Conservation (phyloP, 2,329 filamentous ascomycete genomes). For the Aspergillus sp. region DNA sequence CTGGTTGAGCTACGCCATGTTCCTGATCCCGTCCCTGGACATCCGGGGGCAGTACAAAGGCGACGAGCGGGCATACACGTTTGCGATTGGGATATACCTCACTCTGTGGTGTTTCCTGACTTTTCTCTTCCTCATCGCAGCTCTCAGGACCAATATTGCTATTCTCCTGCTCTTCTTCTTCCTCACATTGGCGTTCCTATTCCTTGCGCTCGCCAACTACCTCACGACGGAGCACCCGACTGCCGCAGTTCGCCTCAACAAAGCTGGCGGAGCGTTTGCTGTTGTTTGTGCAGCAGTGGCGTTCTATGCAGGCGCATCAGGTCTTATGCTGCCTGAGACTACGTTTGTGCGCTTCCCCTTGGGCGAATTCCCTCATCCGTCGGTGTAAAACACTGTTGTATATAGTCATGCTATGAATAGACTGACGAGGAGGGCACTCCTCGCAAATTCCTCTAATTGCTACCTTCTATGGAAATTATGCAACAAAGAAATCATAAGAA, state of each 20-base stretch:
- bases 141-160: conserved; percentile 57
- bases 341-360: conserved; percentile 44
- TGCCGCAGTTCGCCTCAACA: conserved; percentile 46
- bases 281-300: conserved; percentile 37
- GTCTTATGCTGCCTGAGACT: conserved; percentile 42
- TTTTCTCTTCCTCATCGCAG: conserved; percentile 54
- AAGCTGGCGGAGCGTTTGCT: conserved; percentile 39
- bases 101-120: conserved; percentile 62
- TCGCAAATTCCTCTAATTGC: too few species aligned
- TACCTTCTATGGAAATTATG: too few species aligned
- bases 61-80: conserved; percentile 41
- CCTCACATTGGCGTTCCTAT: conserved; percentile 57
- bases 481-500: too few species aligned
- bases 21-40: conserved; percentile 51
- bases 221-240: conserved; percentile 35
- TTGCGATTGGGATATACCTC: conserved; percentile 57
- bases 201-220: conserved; percentile 56
- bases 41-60: conserved; percentile 46
- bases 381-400: too few species aligned
- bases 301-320: conserved; percentile 41
- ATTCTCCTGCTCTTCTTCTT: conserved; percentile 59
- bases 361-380: conserved; percentile 23
- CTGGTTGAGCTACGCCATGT: conserved; percentile 61
- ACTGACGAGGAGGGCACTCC: too few species aligned
- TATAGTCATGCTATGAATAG: too few species aligned